Conservation (phyloP, 2,329 filamentous ascomycete species). For the Cytospora schulzeri region DNA sequence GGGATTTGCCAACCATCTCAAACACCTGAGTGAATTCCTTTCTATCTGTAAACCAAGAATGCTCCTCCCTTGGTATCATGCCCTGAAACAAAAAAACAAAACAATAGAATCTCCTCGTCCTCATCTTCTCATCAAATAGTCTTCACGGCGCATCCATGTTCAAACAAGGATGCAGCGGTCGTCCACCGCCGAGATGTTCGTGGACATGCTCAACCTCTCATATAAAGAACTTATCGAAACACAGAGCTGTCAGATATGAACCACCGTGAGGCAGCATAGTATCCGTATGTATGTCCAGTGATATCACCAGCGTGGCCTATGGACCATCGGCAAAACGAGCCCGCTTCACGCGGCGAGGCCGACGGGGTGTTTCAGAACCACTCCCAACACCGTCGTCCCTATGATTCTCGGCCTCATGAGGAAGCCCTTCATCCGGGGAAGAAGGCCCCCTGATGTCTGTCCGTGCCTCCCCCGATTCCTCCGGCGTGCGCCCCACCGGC, state of each 20-base stretch:
- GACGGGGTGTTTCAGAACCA: neutral
- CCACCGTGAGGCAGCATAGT: too few species aligned
- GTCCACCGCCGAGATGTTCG: neutral
- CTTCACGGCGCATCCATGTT: neutral
- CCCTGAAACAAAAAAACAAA: neutral
- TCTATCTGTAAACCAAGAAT: neutral
- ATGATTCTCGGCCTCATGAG: too few species aligned
- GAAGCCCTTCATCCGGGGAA: too few species aligned
- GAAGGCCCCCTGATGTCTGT: too few species aligned
- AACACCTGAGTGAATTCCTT: neutral
- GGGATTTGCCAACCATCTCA: too few species aligned
- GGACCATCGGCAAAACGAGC: conserved; percentile 12
- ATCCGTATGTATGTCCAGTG: too few species aligned
- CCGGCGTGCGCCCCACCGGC: too few species aligned
- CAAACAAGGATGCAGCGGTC: neutral
- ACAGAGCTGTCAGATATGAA: too few species aligned
- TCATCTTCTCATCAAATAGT: neutral
- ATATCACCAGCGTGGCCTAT: too few species aligned
- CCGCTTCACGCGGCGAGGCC: conserved; percentile 5
- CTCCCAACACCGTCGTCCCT: too few species aligned
- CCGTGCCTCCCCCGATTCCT: too few species aligned
- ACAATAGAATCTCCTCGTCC: neutral
- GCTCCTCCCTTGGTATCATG: neutral
- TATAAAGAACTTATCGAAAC: too few species aligned
- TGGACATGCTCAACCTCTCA: neutral